Evolutionary conservation across 148 eudicot genomes (phyloP), one percentile per base, ranked within the genome.

Genomic region (Fagopyrum tataricum): DNA sequence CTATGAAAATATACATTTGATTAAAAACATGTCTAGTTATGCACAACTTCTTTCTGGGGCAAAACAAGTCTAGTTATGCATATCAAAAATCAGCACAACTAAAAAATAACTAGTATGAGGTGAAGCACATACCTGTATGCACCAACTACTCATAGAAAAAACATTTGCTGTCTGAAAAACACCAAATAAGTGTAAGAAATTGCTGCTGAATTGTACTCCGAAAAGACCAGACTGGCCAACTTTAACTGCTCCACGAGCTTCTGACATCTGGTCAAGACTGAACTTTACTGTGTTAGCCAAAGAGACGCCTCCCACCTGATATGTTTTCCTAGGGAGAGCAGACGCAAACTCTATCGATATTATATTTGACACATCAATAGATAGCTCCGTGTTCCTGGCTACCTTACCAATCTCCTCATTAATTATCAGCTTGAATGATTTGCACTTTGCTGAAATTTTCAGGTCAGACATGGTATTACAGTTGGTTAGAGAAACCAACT

Each of bases 261-360:
- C 11, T 18, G 24, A 20, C 61, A 55, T 55, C 4, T 55, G 9
- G 10, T 55, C 61, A 20, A 55, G 26, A 10, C 26, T 55, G 61
- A 55, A 55, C 61, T 55, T 55, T 3, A 55, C 61, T 55, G 7
- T 11, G 20, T 55, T 24, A 55, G 21, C 24, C 24, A 55, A 6
- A 55, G 26, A 24, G 11, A 55, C 6, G 8, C 8, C 26, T 20
- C 21, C 61, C 23, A 55, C 31, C 4, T 7, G 26, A 55, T 55
- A 55, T 0, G 2, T 20, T 21, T 21, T 20, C 23, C 61, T 55
- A 23, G 31, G 61, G 23, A 20, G 24, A 20, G 61, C 61, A 55
- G 61, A 55, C 20, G 61, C 61, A 55, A 55, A 55, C 61, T 55
- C 61, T 55, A 55, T 55, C 21, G 61, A 7, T 55, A 24, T 55